Evolutionary conservation across 306 rosid genomes (phyloP).

Genomic region (Rosa lucieae): DNA sequence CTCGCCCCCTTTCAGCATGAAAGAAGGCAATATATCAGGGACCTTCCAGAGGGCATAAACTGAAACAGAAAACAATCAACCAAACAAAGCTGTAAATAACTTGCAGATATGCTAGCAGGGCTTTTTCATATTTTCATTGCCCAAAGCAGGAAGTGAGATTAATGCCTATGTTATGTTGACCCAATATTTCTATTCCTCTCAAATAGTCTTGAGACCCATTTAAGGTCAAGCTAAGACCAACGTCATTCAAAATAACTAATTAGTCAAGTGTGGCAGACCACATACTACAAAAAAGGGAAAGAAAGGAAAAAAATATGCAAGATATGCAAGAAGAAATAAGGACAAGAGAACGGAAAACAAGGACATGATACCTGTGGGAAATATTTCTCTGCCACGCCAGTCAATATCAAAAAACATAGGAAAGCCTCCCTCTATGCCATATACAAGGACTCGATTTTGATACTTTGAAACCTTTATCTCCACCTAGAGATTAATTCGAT

Average conservation of each 20-base stretch:
- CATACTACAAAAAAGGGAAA: too few species aligned
- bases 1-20: slow-evolving; percentile 82
- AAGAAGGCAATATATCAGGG: slow-evolving; percentile 80
- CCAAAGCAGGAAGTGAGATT: too few species aligned
- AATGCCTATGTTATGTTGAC: too few species aligned
- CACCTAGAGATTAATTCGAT: slow-evolving; percentile 28
- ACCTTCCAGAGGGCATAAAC: slow-evolving; percentile 92
- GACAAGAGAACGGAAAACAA: background rate
- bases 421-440: slow-evolving; percentile 69
- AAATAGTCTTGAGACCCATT: too few species aligned
- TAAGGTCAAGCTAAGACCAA: too few species aligned
- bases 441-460: slow-evolving; percentile 77
- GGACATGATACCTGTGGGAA: slow-evolving; percentile 61
- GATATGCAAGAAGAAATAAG: background rate
- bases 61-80: slow-evolving; percentile 28
- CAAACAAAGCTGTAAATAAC: too few species aligned
- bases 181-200: too few species aligned
- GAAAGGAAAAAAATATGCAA: too few species aligned
- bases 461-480: slow-evolving; percentile 72
- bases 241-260: too few species aligned
- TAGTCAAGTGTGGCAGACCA: too few species aligned
- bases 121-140: too few species aligned
- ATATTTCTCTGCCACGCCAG: slow-evolving; percentile 78
- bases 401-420: slow-evolving; percentile 82
- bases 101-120: too few species aligned